Evolutionary conservation across 176 grass and related monocot species (phyloP).

Genomic region (Thinopyrum elongatum): DNA sequence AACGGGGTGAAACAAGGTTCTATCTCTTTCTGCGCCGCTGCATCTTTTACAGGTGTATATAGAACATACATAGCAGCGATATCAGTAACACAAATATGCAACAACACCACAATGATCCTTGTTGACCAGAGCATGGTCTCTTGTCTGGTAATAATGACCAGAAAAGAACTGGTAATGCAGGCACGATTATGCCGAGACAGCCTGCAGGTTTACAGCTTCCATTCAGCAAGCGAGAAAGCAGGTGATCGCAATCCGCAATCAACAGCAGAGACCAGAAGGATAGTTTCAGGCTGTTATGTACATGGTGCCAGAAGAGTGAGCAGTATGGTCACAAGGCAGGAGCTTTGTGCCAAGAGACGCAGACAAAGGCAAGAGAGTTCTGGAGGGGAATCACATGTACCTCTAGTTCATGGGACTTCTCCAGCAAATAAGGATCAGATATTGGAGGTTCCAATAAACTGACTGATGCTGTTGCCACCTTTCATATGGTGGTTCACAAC

Average conservation of each 20-base stretch:
- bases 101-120: background rate
- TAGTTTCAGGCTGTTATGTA: slow-evolving; percentile 2
- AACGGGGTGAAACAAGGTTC: background rate
- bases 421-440: slow-evolving; percentile 14
- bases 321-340: background rate
- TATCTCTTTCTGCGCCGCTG: background rate
- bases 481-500: slow-evolving; percentile 25
- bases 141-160: background rate
- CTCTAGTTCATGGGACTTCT: background rate
- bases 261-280: background rate
- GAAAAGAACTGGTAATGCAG: background rate
- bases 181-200: background rate
- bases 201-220: background rate
- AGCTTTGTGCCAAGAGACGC: background rate
- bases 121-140: slow-evolving; percentile 8
- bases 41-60: background rate
- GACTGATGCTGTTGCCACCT: background rate
- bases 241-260: background rate
- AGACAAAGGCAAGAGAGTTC: background rate
- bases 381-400: slow-evolving; percentile 17
- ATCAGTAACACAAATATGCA: background rate
- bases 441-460: background rate
- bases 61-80: background rate
- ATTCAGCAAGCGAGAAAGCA: background rate
- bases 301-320: background rate